Evolutionary conservation across 306 rosid species (phyloP), one percentile per base, ranked within the genome.

Genomic region (Cucurbita moschata): DNA sequence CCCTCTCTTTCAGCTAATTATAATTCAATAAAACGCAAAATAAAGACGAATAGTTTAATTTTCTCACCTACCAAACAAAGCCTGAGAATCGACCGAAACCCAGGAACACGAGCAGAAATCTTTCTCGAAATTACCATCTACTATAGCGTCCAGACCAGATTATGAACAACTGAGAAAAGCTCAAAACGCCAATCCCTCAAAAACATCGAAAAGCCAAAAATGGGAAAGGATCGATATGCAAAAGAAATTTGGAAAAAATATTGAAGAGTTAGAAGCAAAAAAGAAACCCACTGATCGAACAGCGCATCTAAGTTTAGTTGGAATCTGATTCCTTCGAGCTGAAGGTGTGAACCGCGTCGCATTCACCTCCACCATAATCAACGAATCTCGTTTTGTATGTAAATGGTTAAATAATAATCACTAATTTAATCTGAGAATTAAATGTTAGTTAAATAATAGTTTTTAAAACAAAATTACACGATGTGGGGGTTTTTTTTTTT

Each of bases 1-100:
- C 66, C 64, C 21, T 54, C 75, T 35, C 62, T 35, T 54, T 23
- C 21, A 13, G 46, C 35, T 6, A 38, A 35, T 4, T 10, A 70
- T 8, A 16, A 46, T 10, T 23, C 57, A 21, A 68, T 57, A 47
- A 51, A 68, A 47, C 39, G 8, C 53, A 13, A 69, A 49, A 46
- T 15, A 49, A 23, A 46, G 40, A 46, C 19, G 8, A n/a, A 8
- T 16, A 62, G 52, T 66, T 30, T 3, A 30, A 16, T 66, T 47
- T 66, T 46, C 72, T 66, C 72, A 66, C 72, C 54, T 66, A 43
- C 54, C 54, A 70, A 49, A 47, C 73, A 69, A 14, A 26, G 8
- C 42, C 58, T 69, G 55, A 67, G 55, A 67, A 68, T 46, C 39
- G 4, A 47, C 40, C 47, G 56, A 68, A 67, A 44, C 56, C 73